Conservation (phyloP, 768 basidiomycete genomes). For the Lactarius psammicola region DNA sequence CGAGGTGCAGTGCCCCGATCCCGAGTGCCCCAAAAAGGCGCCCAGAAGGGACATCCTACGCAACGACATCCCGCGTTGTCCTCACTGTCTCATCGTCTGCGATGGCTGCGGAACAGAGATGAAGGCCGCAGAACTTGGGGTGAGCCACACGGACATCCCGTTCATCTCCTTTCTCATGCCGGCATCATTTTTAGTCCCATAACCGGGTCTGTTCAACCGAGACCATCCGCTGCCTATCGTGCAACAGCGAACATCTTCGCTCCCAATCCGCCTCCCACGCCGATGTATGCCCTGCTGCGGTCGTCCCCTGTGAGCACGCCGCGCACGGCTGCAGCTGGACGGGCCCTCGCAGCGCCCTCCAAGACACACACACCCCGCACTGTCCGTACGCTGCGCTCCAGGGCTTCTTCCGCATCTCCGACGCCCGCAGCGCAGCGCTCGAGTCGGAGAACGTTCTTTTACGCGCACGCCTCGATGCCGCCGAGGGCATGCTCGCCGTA, state of each 20-base stretch:
- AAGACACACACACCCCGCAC: slow-evolving; percentile 38
- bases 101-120: slow-evolving; percentile 35
- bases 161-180: background rate
- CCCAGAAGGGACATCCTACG: slow-evolving; percentile 43
- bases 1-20: slow-evolving; percentile 50
- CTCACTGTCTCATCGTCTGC: slow-evolving; percentile 39
- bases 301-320: slow-evolving; percentile 47
- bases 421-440: slow-evolving; percentile 39
- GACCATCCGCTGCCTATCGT: slow-evolving; percentile 42
- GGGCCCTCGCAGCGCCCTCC: slow-evolving; percentile 42
- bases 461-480: slow-evolving; percentile 52
- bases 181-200: slow-evolving; percentile 34
- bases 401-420: slow-evolving; percentile 52
- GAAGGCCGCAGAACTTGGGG: slow-evolving; percentile 40
- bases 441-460: slow-evolving; percentile 65
- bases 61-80: slow-evolving; percentile 32
- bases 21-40: slow-evolving; percentile 45
- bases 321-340: slow-evolving; percentile 54
- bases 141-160: slow-evolving; percentile 21
- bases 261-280: slow-evolving; percentile 39
- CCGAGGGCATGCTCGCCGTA: slow-evolving; percentile 54
- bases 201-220: slow-evolving; percentile 40
- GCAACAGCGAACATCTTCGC: slow-evolving; percentile 39
- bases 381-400: slow-evolving; percentile 64
- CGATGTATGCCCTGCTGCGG: slow-evolving; percentile 40